phyloP scores from a whole-genome alignment of 257 asterid genomes.

The Solanum stenotomum region DNA sequence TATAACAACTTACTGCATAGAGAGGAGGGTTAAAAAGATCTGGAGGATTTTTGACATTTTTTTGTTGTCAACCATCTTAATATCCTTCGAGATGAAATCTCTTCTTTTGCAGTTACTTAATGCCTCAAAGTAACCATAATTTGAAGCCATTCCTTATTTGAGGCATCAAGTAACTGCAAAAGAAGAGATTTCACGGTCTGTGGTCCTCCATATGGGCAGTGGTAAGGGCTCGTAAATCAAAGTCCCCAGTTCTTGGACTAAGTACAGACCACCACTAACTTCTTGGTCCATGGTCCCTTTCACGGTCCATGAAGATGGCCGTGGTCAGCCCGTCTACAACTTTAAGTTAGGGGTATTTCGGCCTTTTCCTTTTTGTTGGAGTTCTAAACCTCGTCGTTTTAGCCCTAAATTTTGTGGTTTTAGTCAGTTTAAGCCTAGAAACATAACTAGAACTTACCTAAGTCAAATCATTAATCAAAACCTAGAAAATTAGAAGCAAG shows the following conservation, averaged over 20 bases:
- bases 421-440: neutral
- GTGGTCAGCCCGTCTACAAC: rapidly evolving
- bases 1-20: too few species aligned
- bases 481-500: neutral
- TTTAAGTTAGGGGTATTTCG: neutral
- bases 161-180: too few species aligned
- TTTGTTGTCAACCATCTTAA: too few species aligned
- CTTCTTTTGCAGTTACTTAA: too few species aligned
- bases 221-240: neutral
- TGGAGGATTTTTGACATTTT: too few species aligned
- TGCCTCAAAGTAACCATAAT: too few species aligned
- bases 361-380: too few species aligned
- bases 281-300: neutral
- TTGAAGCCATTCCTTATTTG: too few species aligned
- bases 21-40: too few species aligned
- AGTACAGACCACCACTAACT: neutral
- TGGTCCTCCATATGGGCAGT: neutral
- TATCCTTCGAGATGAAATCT: too few species aligned
- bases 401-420: neutral
- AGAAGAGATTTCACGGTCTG: neutral
- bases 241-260: neutral
- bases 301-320: neutral
- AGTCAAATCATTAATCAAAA: neutral
- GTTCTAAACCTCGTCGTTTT: too few species aligned
- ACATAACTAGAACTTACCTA: neutral